Evolutionary conservation across 441 rosid species (phyloP).

Genomic region (Euphorbia corollata): DNA sequence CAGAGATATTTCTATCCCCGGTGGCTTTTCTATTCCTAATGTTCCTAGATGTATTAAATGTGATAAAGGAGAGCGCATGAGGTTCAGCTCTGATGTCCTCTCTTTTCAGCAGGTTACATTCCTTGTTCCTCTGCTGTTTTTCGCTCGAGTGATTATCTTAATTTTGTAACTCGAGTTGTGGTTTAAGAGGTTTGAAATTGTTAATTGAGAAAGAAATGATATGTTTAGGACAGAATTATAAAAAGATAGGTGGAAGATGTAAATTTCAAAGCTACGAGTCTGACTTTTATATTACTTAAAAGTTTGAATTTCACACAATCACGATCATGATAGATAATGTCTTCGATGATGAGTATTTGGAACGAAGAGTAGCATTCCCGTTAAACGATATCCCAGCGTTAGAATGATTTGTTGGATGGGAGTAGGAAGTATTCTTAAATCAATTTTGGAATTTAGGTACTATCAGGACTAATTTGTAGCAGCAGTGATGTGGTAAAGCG

Average conservation of each 20-base stretch:
- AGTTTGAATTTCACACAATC: not conserved
- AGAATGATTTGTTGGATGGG: not conserved
- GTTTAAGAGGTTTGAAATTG: not conserved
- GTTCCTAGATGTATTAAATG: constrained; percentile 80
- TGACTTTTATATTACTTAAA: not conserved
- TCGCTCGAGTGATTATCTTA: not conserved
- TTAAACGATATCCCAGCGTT: not conserved
- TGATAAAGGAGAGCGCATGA: constrained; percentile 71
- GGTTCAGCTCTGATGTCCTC: constrained; percentile 74
- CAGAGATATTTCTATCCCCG: constrained; percentile 19
- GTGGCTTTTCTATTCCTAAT: constrained; percentile 36
- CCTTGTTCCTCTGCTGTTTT: not conserved
- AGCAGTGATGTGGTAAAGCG: not conserved
- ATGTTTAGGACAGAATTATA: not conserved
- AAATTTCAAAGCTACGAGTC: not conserved
- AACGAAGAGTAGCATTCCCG: not conserved
- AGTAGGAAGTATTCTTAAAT: not conserved
- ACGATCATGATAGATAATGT: not conserved
- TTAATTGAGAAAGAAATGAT: not conserved
- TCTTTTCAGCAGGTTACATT: constrained; percentile 75
- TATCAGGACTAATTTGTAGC: not conserved
- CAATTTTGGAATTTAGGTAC: not conserved
- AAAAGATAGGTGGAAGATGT: not conserved
- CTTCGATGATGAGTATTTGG: not conserved
- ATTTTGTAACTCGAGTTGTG: not conserved